Percentiles rank a stretch among this genome's conserved stretches.
phyloP scores from a whole-genome alignment of 176 grass and related monocot species.

The Rhynchospora pubera region DNA sequence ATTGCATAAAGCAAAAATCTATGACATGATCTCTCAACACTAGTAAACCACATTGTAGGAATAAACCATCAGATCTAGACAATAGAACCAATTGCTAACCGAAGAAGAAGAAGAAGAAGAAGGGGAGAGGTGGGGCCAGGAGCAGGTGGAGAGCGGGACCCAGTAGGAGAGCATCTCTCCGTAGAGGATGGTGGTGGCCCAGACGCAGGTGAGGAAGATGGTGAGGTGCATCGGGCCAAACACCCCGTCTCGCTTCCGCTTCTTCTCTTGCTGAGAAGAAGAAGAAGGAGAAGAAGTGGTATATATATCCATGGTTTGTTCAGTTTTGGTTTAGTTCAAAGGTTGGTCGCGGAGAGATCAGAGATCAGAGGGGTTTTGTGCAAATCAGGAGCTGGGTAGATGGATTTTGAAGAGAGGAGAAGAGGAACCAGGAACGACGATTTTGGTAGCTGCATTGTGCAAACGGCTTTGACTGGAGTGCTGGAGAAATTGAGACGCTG shows the following conservation, averaged over 20 bases:
- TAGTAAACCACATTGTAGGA: not conserved
- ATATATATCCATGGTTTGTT: constrained; percentile 11
- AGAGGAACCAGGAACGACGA: too few species aligned
- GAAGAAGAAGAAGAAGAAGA: constrained; percentile 29
- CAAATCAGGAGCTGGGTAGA: not conserved
- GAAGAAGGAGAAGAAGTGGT: not conserved
- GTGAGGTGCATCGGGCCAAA: constrained; percentile 66
- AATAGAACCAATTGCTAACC: not conserved
- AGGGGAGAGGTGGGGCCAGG: constrained; percentile 47
- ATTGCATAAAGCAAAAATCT: not conserved
- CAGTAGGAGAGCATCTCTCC: constrained; percentile 85
- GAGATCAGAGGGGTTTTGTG: not conserved
- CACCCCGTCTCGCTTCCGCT: constrained; percentile 22
- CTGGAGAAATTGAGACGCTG: not conserved
- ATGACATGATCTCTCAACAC: not conserved
- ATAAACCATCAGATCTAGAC: not conserved
- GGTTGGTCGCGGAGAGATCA: not conserved
- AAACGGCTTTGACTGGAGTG: not conserved
- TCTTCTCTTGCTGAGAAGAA: constrained; percentile 1
- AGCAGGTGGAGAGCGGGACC: constrained; percentile 67
- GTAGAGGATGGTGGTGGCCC: constrained; percentile 68
- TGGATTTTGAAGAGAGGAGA: not conserved
- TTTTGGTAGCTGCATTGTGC: not conserved
- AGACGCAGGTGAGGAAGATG: constrained; percentile 69
- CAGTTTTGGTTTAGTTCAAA: not conserved